Percentiles rank a stretch among this genome's conserved stretches.
Conservation (phyloP, 305 asterid species). For the Striga hermonthica region DNA sequence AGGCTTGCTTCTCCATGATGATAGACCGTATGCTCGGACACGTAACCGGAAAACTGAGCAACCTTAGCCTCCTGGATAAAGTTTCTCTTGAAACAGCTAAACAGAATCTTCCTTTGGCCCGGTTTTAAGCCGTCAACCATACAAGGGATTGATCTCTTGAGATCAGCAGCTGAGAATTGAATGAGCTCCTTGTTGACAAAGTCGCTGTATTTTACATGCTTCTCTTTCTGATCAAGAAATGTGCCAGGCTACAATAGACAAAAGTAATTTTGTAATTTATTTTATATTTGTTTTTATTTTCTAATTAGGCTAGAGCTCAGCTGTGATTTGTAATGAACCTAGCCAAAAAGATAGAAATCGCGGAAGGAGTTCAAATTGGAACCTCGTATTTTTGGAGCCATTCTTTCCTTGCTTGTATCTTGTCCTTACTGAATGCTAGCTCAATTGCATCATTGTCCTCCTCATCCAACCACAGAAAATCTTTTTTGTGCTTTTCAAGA, state of each 20-base stretch:
- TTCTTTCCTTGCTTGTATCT: background rate
- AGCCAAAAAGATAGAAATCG: no score
- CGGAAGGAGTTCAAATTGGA: no score
- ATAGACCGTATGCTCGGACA: background rate
- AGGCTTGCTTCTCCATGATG: background rate
- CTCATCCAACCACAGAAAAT: background rate
- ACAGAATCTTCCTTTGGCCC: background rate
- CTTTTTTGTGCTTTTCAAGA: slow-evolving; percentile 2
- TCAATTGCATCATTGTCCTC: background rate
- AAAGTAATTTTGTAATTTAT: no score
- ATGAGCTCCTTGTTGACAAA: background rate
- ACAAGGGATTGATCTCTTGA: background rate
- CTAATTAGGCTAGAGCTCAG: no score
- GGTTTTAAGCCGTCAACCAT: slow-evolving; percentile 3
- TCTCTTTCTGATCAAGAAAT: background rate
- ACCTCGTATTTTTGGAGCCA: background rate
- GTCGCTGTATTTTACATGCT: background rate
- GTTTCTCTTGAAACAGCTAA: background rate
- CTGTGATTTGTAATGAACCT: no score
- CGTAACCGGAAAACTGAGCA: background rate
- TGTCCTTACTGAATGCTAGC: background rate
- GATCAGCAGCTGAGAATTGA: slow-evolving; percentile 9
- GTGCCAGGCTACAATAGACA: background rate
- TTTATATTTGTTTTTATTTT: no score
- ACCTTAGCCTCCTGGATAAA: background rate